Evolutionary conservation across 1,284 basidiomycete genomes (phyloP), one percentile per base, ranked within the genome.

Genomic region (Erythrobasidium hasegawianum): DNA sequence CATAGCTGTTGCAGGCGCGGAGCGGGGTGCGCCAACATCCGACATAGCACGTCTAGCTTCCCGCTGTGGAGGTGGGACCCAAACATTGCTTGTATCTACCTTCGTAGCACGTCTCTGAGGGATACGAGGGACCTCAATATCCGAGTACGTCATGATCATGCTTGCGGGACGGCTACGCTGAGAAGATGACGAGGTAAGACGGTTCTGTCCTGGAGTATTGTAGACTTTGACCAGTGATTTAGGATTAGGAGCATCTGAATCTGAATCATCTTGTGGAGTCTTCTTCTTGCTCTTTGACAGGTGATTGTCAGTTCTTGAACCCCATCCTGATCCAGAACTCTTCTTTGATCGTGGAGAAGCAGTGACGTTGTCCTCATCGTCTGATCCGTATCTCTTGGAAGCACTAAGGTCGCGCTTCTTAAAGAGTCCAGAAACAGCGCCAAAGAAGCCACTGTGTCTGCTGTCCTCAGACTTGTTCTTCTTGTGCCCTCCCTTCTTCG

Each of bases 391-490:
- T 53, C 55, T 50, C n/a, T 67, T 40, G 0, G 61, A 64, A 20
- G 53, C 50, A 47, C n/a, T 47, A 5, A 65, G 16, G 47, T 65
- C 64, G 27, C 65, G 64, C 18, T 69, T 57, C 33, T 68, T 61
- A 61, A 73, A 73, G 20, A 73, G 49, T n/a, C 49, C 59, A n/a
- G 68, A 67, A 16, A 73, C 43, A 8, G 68, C 70, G 9, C 72
- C 72, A n/a, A 73, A 69, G 68, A 73, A 69, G 26, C 56, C 55
- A 49, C 57, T 39, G 66, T 57, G 57, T 67, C 71, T 41, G 64
- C 50, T 13, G 11, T 43, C 55, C 27, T 65, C 62, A 40, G 40
- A 18, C 33, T 55, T 55, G 18, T 58, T 29, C 56, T 65, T 65
- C 16, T 65, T 41, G n/a, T 49, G 57, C 20, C 49, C 50, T 7